Percentiles rank a stretch among this genome's conserved stretches.
phyloP scores from a whole-genome alignment of 495 filamentous ascomycete species.

The Evansstolkia leycettana region DNA sequence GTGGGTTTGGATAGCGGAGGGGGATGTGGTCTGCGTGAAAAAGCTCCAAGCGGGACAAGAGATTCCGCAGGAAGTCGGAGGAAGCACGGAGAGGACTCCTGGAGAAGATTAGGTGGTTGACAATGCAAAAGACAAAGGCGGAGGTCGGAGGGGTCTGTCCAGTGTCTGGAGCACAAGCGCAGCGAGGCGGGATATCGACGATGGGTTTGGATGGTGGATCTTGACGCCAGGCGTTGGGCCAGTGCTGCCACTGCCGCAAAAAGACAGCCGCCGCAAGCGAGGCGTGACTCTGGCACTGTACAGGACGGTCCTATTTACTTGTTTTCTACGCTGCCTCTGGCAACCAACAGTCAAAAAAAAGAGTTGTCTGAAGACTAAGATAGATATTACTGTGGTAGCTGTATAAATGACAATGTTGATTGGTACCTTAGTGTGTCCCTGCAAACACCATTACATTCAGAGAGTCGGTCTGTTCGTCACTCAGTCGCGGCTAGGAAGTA shows the following conservation, averaged over 20 bases:
- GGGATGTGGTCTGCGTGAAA: background rate
- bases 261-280: slow-evolving; percentile 29
- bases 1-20: background rate
- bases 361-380: too few relatives aligned
- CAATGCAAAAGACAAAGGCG: background rate
- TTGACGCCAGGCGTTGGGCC: slow-evolving; percentile 14
- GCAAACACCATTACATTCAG: too few relatives aligned
- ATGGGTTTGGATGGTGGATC: slow-evolving; percentile 18
- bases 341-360: too few relatives aligned
- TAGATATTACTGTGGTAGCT: too few relatives aligned
- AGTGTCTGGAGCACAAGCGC: too few relatives aligned
- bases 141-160: too few relatives aligned
- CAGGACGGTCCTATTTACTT: too few relatives aligned
- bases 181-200: background rate
- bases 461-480: too few relatives aligned
- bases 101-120: background rate
- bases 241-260: slow-evolving; percentile 31
- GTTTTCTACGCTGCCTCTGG: too few relatives aligned
- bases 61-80: slow-evolving; percentile 1
- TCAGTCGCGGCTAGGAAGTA: too few relatives aligned
- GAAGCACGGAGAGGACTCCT: background rate
- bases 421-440: too few relatives aligned
- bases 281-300: background rate
- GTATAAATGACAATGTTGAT: too few relatives aligned
- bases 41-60: slow-evolving; percentile 9